Evolutionary conservation across 177 flowering plant species (phyloP), one percentile per base, ranked within the genome.

Genomic region (Vitis hybrid): DNA sequence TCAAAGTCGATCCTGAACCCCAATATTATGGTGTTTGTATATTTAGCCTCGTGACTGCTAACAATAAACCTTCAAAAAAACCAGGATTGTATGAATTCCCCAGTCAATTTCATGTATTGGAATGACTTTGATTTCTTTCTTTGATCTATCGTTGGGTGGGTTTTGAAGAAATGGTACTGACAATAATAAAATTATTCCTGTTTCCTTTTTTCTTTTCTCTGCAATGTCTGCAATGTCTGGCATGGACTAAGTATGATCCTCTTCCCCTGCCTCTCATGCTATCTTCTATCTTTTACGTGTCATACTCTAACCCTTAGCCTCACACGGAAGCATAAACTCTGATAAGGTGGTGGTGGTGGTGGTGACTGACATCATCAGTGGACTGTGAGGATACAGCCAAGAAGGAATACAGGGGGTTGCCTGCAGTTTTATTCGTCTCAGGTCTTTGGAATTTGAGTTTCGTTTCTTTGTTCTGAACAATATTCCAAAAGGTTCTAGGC

Each of bases 391-490:
- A 69, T 11, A 51, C 11, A n/a, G 79, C 72, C 79, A 72, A 77
- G 54, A 45, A 30, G 39, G 45, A 18, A 6, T 6, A 19, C 62
- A 1, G 18, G 54, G 57, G 11, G 32, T 19, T 26, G 49, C 8
- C 5, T 56, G 56, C 63, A 52, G 57, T 62, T 70, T 52, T 50
- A 58, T 61, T 75, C 65, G 48, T 26, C 62, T 68, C 67, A 76
- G 70, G 69, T 70, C 70, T 13, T 73, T 73, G 80, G 80, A 77
- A 73, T 63, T 73, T 71, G 65, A 54, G 73, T 67, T 72, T 66
- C 62, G 69, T 68, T 51, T 11, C 39, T 69, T 65, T 66, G 52
- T 52, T 45, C 32, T 56, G 56, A 48, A 65, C 67, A 76, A 64
- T 58, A 15, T 45, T 75, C 77, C 78, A 70, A 70, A 56, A 30